Evolutionary conservation across 2,329 filamentous ascomycete species (phyloP), one percentile per base, ranked within the genome.

Genomic region (Thielaviopsis euricoi): DNA sequence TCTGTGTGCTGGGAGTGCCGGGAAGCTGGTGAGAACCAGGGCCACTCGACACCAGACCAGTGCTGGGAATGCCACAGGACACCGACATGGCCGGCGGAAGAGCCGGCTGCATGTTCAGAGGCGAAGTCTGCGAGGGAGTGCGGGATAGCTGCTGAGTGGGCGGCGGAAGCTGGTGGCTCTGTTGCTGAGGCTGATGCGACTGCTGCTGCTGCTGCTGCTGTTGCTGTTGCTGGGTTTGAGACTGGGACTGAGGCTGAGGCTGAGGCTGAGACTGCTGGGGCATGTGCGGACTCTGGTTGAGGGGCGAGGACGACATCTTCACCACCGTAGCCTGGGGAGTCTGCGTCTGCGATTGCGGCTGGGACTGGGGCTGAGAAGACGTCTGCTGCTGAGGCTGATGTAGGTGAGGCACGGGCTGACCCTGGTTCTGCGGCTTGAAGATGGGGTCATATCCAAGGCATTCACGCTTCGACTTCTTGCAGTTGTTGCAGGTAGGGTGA

Each of bases 401-500:
- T 23, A 57, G 48, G 33, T 61, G 58, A 19, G 57, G 54, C 2
- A 54, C 40, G 15, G 57, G 29, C 15, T 60, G 61, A 17, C 55
- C 73, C 55, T 60, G 61, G 65, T 85, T 81, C 62, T 84, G 80
- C 63, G 80, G 80, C 71, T 89, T 87, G 74, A 91, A 93, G 66
- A 91, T 87, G 43, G 87, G 87, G 66, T 93, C 87, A 79, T 93
- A 93, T 58, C 87, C 87, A 53, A 89, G 69, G 67, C 87, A 93
- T 66, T 91, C 87, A 66, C 87, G 86, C 72, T 91, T 93, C 64
- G 86, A 89, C 70, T 93, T 93, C 67, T 85, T 84, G 73, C 87
- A 93, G 68, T 93, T 89, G 73, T 89, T 84, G 76, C 93, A 98
- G 61, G 85, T 83, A 22, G 93, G 93, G 71, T 95, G 89, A 61